Conservation (phyloP, 1,284 basidiomycete species). For the Trichosporon inkin region DNA sequence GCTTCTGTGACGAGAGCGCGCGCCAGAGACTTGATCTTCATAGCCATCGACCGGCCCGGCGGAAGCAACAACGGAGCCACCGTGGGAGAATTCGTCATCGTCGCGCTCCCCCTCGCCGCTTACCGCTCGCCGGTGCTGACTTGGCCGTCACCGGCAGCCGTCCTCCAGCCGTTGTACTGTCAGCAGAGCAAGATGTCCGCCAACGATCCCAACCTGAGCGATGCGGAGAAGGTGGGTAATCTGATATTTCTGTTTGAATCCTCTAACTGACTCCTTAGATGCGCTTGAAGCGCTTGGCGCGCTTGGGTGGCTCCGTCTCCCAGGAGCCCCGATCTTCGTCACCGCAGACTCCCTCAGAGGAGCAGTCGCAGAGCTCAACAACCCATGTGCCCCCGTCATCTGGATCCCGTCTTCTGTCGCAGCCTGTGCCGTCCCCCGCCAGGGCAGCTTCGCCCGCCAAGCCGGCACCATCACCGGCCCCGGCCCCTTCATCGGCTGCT, state of each 20-base stretch:
- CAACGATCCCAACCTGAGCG: conserved; percentile 29
- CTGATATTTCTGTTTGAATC: not conserved
- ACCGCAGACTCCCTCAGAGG: conserved; percentile 8
- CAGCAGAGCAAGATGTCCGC: conserved; percentile 27
- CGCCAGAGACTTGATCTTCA: not conserved
- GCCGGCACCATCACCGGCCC: conserved; percentile 27
- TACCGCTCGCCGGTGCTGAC: no score
- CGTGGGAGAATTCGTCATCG: conserved; percentile 11
- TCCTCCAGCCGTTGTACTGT: no score
- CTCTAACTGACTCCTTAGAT: conserved; percentile 57
- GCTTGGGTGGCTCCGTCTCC: conserved; percentile 56
- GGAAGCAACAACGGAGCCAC: not conserved
- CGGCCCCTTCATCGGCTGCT: conserved; percentile 28
- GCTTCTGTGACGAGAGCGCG: not conserved
- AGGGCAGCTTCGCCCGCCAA: conserved; percentile 13
- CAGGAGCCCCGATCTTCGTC: conserved; percentile 11
- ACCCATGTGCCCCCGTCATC: conserved; percentile 10
- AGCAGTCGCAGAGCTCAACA: conserved; percentile 14
- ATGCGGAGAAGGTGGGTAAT: conserved; percentile 45
- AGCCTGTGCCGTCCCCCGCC: not conserved
- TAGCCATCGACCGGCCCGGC: not conserved
- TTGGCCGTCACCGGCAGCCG: not conserved
- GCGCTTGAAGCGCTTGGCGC: conserved; percentile 77
- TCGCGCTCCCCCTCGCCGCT: not conserved
- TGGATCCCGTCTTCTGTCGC: conserved; percentile 13